A percentile compares a stretch with the other conserved stretches of the same genome.
Evolutionary conservation across 495 filamentous ascomycete genomes (phyloP).

Genomic region (Penicillium argentinense): DNA sequence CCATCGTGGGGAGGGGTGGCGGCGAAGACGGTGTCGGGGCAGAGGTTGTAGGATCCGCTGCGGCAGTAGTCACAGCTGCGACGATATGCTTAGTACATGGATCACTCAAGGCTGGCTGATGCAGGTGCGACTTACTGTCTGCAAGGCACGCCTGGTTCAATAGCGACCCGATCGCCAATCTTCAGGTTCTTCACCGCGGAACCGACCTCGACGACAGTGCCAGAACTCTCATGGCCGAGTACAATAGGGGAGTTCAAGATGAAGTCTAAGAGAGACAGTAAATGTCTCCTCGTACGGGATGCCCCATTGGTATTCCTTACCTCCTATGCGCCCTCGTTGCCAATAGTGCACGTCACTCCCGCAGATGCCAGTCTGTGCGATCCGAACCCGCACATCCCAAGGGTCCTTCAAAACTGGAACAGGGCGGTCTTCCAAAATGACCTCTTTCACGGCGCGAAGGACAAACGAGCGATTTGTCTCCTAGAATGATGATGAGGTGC

Average conservation of each 20-base stretch:
- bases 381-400: conserved; percentile 69
- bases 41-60: conserved; percentile 43
- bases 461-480: conserved; percentile 16
- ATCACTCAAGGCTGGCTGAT: conserved; percentile 9
- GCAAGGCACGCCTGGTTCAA: conserved; percentile 83
- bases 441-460: conserved; percentile 10
- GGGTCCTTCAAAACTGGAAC: conserved; percentile 57
- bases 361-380: conserved; percentile 80
- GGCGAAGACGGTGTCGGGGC: conserved; percentile 72
- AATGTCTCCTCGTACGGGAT: background rate
- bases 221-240: conserved; percentile 69
- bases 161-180: conserved; percentile 67
- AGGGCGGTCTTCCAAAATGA: conserved; percentile 54
- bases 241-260: conserved; percentile 66
- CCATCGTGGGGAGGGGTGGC: conserved; percentile 82
- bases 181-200: conserved; percentile 55
- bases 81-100: background rate
- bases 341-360: conserved; percentile 74
- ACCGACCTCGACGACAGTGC: conserved; percentile 60
- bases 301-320: conserved; percentile 7
- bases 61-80: conserved; percentile 42
- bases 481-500: too few relatives aligned
- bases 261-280: conserved; percentile 44
- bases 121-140: conserved; percentile 42
- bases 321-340: conserved; percentile 70